phyloP scores from a whole-genome alignment of 2,329 filamentous ascomycete genomes.

The Phaeosphaeriaceae sp. region DNA sequence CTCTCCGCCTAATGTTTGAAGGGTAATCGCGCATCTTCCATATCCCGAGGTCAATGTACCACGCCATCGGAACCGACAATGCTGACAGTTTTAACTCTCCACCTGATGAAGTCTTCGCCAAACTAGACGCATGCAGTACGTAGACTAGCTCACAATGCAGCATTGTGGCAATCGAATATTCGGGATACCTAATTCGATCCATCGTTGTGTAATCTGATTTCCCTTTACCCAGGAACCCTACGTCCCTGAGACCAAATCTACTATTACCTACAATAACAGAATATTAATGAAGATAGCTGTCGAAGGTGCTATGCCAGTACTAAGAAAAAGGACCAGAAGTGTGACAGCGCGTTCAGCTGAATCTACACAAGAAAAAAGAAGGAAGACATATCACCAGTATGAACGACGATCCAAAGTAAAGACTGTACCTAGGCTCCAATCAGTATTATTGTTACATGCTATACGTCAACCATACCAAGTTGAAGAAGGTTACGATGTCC shows the following conservation, averaged over 20 bases:
- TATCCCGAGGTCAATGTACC: conserved; percentile 15
- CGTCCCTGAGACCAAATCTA: too few species aligned
- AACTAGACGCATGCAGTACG: conserved; percentile 6
- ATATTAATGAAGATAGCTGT: background rate
- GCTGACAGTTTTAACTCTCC: conserved; percentile 21
- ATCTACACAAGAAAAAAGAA: conserved; percentile 3
- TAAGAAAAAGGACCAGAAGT: conserved; percentile 25
- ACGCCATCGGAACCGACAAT: conserved; percentile 33
- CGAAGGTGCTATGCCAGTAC: conserved; percentile 10
- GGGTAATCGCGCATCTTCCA: background rate
- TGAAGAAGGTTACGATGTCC: conserved; percentile 54
- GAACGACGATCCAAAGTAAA: conserved; percentile 9
- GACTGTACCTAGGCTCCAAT: conserved; percentile 45
- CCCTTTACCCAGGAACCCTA: background rate
- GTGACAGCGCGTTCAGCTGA: conserved; percentile 3
- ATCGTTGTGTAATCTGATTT: too few species aligned
- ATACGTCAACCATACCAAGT: conserved; percentile 59
- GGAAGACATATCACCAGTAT: conserved; percentile 12
- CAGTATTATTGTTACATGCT: conserved; percentile 59
- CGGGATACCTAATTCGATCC: too few species aligned
- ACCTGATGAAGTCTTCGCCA: conserved; percentile 4
- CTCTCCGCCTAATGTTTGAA: too few species aligned
- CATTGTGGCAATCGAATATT: background rate
- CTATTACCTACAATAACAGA: too few species aligned
- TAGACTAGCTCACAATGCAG: background rate